Conservation (phyloP, 176 grass and related monocot species). For the Zoysia pacifica region DNA sequence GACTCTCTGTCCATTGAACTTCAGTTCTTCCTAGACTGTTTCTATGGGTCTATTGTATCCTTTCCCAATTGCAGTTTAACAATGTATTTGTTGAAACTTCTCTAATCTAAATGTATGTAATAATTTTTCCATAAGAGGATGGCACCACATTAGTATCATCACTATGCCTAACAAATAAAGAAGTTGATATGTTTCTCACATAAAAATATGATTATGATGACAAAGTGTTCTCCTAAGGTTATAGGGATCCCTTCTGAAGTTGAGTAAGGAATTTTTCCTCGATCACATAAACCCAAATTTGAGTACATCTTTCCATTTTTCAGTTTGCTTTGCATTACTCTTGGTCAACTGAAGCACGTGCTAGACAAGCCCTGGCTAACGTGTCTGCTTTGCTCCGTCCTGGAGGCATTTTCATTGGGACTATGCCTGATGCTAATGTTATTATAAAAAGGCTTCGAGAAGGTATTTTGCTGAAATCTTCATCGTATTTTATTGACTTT, state of each 20-base stretch:
- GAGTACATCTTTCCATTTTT: conserved; percentile 29
- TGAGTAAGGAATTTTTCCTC: background rate
- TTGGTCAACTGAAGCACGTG: conserved; percentile 91
- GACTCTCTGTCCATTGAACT: background rate
- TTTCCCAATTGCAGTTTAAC: background rate
- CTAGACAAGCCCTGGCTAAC: conserved; percentile 84
- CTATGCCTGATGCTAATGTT: conserved; percentile 93
- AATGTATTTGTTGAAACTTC: conserved; percentile 11
- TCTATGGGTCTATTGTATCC: conserved; percentile 10
- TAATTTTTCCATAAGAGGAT: background rate
- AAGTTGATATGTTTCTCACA: background rate
- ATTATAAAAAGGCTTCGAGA: conserved; percentile 91
- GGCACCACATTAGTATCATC: background rate
- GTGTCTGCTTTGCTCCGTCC: conserved; percentile 91
- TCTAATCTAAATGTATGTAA: conserved; percentile 13
- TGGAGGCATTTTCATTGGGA: conserved; percentile 88
- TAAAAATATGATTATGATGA: background rate
- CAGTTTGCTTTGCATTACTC: conserved; percentile 99
- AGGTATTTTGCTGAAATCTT: conserved; percentile 46
- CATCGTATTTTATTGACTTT: conserved; percentile 32
- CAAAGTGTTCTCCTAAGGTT: conserved; percentile 4
- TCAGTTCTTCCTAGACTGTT: background rate
- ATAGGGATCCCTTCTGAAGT: conserved; percentile 5
- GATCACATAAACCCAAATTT: conserved; percentile 17
- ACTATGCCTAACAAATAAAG: conserved; percentile 20